Percentiles rank a stretch among this genome's conserved stretches.
Conservation (phyloP, 495 filamentous ascomycete species). For the Astrothelium macrocarpum region DNA sequence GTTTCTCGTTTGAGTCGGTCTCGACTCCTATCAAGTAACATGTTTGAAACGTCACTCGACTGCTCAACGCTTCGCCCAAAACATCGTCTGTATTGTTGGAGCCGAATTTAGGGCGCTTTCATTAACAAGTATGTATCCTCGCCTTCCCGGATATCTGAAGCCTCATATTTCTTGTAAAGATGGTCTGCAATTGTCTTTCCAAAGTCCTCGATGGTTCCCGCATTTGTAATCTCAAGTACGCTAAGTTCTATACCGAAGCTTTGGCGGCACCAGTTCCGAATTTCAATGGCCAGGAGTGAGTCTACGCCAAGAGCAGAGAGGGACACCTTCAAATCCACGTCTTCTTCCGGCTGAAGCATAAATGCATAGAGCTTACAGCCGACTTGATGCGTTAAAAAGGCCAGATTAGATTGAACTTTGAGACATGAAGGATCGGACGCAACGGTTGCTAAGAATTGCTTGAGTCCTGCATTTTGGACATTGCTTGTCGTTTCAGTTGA, state of each 20-base stretch:
- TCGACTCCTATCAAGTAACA: too few relatives aligned
- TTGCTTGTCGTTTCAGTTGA: neutral
- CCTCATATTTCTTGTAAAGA: neutral
- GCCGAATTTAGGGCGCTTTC: neutral
- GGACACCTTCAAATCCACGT: neutral
- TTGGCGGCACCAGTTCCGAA: conserved; percentile 26
- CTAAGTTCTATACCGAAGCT: conserved; percentile 33
- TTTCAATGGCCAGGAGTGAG: conserved; percentile 16
- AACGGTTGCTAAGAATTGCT: conserved; percentile 16
- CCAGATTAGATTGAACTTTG: neutral
- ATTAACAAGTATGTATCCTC: neutral
- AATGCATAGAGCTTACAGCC: neutral
- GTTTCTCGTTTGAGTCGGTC: too few relatives aligned
- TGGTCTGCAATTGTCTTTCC: conserved; percentile 19
- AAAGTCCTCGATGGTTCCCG: conserved; percentile 15
- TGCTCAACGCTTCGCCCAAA: too few relatives aligned
- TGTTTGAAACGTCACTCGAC: too few relatives aligned
- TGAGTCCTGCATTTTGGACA: conserved; percentile 13
- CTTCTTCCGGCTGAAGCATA: neutral
- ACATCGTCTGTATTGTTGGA: too few relatives aligned
- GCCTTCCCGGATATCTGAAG: neutral
- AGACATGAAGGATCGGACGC: conserved; percentile 7
- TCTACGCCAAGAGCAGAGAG: conserved; percentile 9
- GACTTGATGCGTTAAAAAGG: neutral
- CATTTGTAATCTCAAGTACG: conserved; percentile 29